Conservation (phyloP, 2,329 filamentous ascomycete genomes). For the Calonectria pseudoreteaudii region DNA sequence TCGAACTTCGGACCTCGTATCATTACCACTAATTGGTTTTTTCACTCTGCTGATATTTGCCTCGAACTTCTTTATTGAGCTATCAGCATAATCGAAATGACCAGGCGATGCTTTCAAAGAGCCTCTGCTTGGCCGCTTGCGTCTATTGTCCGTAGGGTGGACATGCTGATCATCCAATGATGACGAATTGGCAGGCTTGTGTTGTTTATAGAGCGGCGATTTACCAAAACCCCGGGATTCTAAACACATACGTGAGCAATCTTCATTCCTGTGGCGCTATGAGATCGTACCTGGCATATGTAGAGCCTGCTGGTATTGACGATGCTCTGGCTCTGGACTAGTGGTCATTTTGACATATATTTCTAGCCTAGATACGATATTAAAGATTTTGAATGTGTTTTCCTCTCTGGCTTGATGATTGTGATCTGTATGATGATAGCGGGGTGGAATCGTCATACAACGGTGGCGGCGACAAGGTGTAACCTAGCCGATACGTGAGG, state of each 20-base stretch:
- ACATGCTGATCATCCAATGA: background rate
- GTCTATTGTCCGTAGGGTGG: background rate
- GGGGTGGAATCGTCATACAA: background rate
- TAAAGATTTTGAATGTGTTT: background rate
- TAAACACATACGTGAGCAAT: background rate
- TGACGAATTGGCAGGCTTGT: background rate
- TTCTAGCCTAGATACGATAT: background rate
- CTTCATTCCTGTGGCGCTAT: background rate
- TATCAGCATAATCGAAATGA: background rate
- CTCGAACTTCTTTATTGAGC: background rate
- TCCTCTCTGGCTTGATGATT: background rate
- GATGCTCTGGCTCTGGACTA: background rate
- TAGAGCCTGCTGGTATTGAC: background rate
- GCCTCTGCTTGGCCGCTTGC: background rate
- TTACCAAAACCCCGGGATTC: background rate
- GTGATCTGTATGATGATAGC: background rate
- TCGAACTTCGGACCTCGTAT: background rate
- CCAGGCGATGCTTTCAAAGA: background rate
- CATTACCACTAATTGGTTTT: background rate
- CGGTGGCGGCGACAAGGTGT: background rate
- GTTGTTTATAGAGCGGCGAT: background rate
- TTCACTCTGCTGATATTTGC: background rate
- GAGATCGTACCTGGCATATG: background rate
- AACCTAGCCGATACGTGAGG: background rate
- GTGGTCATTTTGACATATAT: background rate